Conservation (phyloP, 2,329 filamentous ascomycete species). For the Rhynchosporium graminicola region DNA sequence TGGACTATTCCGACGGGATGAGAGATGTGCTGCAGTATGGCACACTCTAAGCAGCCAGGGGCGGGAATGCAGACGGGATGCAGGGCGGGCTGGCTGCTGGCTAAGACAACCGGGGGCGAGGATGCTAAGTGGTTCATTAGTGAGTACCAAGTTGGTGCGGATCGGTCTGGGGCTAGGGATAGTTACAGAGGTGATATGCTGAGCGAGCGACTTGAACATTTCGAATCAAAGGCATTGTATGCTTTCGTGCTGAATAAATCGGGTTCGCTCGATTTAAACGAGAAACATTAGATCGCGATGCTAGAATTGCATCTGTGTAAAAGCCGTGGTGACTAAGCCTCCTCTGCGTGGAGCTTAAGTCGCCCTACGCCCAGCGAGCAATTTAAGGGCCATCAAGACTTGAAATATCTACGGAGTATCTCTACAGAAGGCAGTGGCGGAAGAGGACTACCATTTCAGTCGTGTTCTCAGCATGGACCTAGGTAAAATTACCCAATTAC, state of each 20-base stretch:
- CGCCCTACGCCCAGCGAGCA: neutral
- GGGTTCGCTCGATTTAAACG: too few relatives aligned
- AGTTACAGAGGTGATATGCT: neutral
- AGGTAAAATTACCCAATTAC: too few relatives aligned
- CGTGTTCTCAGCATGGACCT: too few relatives aligned
- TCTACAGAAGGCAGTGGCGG: too few relatives aligned
- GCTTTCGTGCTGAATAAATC: too few relatives aligned
- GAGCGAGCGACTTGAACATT: neutral
- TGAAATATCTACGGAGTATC: too few relatives aligned
- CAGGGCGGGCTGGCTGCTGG: neutral
- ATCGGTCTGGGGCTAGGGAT: neutral
- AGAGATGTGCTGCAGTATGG: conserved; percentile 7
- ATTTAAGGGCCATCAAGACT: too few relatives aligned
- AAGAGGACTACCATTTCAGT: too few relatives aligned
- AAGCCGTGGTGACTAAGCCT: conserved; percentile 3
- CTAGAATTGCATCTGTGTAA: neutral
- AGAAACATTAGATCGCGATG: neutral
- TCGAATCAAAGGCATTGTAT: too few relatives aligned
- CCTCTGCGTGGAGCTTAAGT: neutral
- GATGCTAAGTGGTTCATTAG: neutral
- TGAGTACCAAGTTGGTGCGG: neutral
- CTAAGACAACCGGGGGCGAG: conserved; percentile 9
- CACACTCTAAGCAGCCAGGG: conserved; percentile 5
- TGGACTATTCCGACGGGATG: conserved; percentile 25
- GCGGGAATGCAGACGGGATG: conserved; percentile 7